Evolutionary conservation across 2,329 filamentous ascomycete species (phyloP), one percentile per base, ranked within the genome.

Genomic region (Xylariaceae sp.): DNA sequence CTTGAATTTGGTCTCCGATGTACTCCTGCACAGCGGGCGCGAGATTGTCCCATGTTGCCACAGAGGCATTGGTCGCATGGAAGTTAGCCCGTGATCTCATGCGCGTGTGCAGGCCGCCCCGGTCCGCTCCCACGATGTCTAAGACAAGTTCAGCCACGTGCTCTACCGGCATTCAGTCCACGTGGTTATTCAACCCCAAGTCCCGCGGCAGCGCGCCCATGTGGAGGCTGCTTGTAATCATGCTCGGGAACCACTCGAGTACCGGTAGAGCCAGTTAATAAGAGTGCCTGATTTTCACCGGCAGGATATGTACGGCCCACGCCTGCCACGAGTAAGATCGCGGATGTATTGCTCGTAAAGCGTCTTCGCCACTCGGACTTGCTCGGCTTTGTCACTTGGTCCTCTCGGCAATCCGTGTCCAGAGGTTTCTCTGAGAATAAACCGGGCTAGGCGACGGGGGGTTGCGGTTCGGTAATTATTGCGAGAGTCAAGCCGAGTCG

Each of bases 81-180:
- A 69, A 75, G 39, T n/a, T 67, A 67, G 2, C 63, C 61, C 12
- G 43, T 45, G 14, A 62, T 50, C 15, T 61, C 48, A 6, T 54
- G 41, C 7, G 60, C 37, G 1, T 55, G 39, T 6, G 57, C 41
- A 4, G 38, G 33, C 11, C 50, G 46, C n/a, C 27, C 38, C 12
- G 27, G 38, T 1, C 57, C 53, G 63, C 54, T 17, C 65, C 61
- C 1, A 61, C 51, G 3, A 72, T 59, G 33, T 76, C 73, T 14
- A 69, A 54, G 34, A 76, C 55, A 2, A 70, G 54, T 0, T 55
- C 52, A 1, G 70, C 66, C 12, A 73, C 65, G 9, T 57, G 51
- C 37, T 73, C 73, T 12, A 74, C 62, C 0, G 75, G 73, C 0
- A 71, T 60, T 74, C 75, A 79, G 50, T 78, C 72, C 3, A 78